Evolutionary conservation across 768 basidiomycete genomes (phyloP), one percentile per base, ranked within the genome.

Genomic region (Hebeloma cylindrosporum): DNA sequence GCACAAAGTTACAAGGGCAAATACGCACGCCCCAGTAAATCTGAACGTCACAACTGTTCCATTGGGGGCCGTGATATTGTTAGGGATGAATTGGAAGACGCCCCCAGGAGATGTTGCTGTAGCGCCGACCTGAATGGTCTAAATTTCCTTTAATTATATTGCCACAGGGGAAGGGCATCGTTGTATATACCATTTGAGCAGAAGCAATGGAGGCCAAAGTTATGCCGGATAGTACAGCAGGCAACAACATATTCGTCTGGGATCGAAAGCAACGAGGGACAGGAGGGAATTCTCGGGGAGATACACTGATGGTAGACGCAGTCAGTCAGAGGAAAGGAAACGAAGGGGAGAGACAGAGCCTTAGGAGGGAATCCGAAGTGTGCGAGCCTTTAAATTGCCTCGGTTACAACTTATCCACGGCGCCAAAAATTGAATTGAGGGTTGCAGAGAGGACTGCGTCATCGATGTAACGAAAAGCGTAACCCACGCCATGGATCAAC

Each of bases 31-130:
- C 45, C 77, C 79, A 37, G 62, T 63, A 54, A 75, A 82, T 16
- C 61, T 47, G 67, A 82, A 82, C 10, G 70, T 76, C 29, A 82
- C 54, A 5, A 70, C 61, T 4, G 72, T 69, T 14, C 75, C 75
- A 16, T 69, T 66, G 9, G 66, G 49, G 7, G 73, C 77, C 18
- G 47, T 75, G 45, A 78, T 39, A 27, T 44, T 62, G 28, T 58
- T 47, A 1, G 80, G 79, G 27, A 63, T 68, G 64, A 74, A 81
- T 48, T 71, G 70, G 60, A 73, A 72, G 31, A 69, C 50, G 1
- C 72, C 70, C 1, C 71, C 71, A 0, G 47, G 33, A 17, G 59
- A 52, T 25, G 44, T 47, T 9, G 39, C 9, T 3, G 45, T 58
- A 4, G 56, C 62, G 26, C 75, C 77, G 16, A 79, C 78, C 47